phyloP scores from a whole-genome alignment of 2,329 filamentous ascomycete species.

The Hirsutella minnesotensis region DNA sequence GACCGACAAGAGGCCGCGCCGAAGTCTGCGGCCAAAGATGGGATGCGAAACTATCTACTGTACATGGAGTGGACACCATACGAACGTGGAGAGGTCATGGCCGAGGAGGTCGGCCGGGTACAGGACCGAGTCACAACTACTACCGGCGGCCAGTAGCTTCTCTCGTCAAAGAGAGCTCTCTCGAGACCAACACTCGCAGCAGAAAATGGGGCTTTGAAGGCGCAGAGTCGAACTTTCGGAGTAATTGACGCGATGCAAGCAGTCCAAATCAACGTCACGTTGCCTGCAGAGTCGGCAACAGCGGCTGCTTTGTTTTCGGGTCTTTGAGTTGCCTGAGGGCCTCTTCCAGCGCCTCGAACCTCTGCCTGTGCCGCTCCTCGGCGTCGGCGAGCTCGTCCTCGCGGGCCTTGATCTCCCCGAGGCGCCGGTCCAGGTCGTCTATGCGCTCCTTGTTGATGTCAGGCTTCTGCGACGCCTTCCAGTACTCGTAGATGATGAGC shows the following conservation, averaged over 20 bases:
- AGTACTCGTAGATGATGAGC: constrained; percentile 51
- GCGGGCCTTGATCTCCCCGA: constrained; percentile 36
- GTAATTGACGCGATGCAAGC: too few relatives aligned
- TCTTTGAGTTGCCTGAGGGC: constrained; percentile 39
- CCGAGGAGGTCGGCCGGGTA: too few relatives aligned
- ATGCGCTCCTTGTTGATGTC: constrained; percentile 44
- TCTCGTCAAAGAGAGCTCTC: too few relatives aligned
- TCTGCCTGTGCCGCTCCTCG: constrained; percentile 32
- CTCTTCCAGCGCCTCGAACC: constrained; percentile 42
- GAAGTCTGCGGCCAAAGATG: background rate
- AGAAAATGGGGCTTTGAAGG: too few relatives aligned
- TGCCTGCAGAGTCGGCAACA: constrained; percentile 28
- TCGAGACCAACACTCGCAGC: too few relatives aligned
- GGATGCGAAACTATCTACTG: too few relatives aligned
- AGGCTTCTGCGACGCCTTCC: constrained; percentile 46
- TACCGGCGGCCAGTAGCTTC: too few relatives aligned
- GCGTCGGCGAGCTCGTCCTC: constrained; percentile 36
- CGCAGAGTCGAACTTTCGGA: too few relatives aligned
- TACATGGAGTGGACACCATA: too few relatives aligned
- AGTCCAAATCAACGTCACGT: background rate
- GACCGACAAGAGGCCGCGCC: too few relatives aligned
- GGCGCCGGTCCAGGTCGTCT: constrained; percentile 32
- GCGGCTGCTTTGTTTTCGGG: constrained; percentile 43
- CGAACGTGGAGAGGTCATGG: too few relatives aligned
- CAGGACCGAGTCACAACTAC: too few relatives aligned